phyloP scores from a whole-genome alignment of 2,329 filamentous ascomycete genomes.

The Dryadomyces quercivorus region DNA sequence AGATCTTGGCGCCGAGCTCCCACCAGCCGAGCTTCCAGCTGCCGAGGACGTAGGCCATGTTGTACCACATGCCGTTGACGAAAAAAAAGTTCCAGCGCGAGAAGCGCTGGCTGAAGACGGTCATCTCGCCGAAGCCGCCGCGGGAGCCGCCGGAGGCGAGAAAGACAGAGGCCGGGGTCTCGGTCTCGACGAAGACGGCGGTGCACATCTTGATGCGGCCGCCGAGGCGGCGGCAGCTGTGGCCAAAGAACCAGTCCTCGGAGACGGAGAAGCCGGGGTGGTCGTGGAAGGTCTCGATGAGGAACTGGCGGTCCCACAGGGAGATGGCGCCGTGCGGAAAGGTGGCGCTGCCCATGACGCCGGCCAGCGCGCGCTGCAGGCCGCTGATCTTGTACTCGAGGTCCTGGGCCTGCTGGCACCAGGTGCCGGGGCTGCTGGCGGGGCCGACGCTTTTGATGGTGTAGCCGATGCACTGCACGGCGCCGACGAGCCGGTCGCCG shows the following conservation, averaged over 20 bases:
- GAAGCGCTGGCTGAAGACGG: slow-evolving; percentile 6
- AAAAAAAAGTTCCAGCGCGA: slow-evolving; percentile 7
- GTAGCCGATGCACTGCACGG: slow-evolving; percentile 5
- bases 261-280: slow-evolving; percentile 5
- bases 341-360: slow-evolving; percentile 3
- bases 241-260: slow-evolving; percentile 8
- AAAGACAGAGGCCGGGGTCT: slow-evolving; percentile 3
- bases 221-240: slow-evolving; percentile 6
- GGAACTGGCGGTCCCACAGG: slow-evolving; percentile 4
- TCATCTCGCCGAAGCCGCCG: slow-evolving; percentile 7
- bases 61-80: slow-evolving; percentile 7
- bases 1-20: slow-evolving; percentile 6
- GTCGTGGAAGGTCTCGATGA: slow-evolving; percentile 3
- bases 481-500: slow-evolving; percentile 1
- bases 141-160: not conserved
- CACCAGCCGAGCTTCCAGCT: slow-evolving; percentile 5
- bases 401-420: slow-evolving; percentile 6
- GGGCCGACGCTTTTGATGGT: slow-evolving; percentile 5
- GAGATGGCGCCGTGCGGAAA: slow-evolving; percentile 7
- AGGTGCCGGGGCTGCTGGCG: not conserved
- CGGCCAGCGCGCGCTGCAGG: slow-evolving; percentile 4
- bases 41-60: slow-evolving; percentile 3
- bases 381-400: slow-evolving; percentile 7
- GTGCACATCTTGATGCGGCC: slow-evolving; percentile 7
- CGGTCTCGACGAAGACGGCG: slow-evolving; percentile 6